Evolutionary conservation across 768 basidiomycete species (phyloP), one percentile per base, ranked within the genome.

Genomic region (Collybiopsis confluens): DNA sequence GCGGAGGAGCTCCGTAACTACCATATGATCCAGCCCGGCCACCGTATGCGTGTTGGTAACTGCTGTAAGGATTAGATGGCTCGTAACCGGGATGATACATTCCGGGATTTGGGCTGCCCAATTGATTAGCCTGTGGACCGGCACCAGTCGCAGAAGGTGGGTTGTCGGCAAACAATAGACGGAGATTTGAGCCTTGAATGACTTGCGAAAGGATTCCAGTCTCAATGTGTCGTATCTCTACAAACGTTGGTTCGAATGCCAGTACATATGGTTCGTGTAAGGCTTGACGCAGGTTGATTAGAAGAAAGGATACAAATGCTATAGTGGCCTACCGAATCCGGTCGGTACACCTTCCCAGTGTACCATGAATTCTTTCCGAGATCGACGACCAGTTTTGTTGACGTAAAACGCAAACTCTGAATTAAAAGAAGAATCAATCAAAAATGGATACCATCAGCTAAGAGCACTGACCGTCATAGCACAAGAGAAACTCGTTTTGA

Each of bases 381-480:
- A 92, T 56, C 93, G 77, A 74, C 92, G 89, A 2, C 97, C 97
- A 57, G 86, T 95, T 75, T 91, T 92, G 70, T 98, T 96, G 59
- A 99, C 94, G 68, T 98, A 98, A 67, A 99, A 98, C 0, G 97
- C 97, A 66, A 98, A 99, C 71, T 98, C 97, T 97, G 61, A 33
- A 49, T 2, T 13, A 8, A 20, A 24, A 46, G 28, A 21, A 16
- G 24, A 37, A 15, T 4, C 49, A 27, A 59, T 46, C 23, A 35
- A 18, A 21, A 24, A n/a, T n/a, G 51, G 2, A 30, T 18, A 51
- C 24, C 27, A 33, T 47, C 8, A 43, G 15, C 28, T 24, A 28
- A 18, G 38, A 23, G 13, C 37, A 74, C 82, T 64, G 56, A 95
- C 96, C 94, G 68, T 98, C 97, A 70, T 98, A 99, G 66, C 97